Conservation (phyloP, 2,329 filamentous ascomycete genomes). For the Talaromyces albobiverticillius region DNA sequence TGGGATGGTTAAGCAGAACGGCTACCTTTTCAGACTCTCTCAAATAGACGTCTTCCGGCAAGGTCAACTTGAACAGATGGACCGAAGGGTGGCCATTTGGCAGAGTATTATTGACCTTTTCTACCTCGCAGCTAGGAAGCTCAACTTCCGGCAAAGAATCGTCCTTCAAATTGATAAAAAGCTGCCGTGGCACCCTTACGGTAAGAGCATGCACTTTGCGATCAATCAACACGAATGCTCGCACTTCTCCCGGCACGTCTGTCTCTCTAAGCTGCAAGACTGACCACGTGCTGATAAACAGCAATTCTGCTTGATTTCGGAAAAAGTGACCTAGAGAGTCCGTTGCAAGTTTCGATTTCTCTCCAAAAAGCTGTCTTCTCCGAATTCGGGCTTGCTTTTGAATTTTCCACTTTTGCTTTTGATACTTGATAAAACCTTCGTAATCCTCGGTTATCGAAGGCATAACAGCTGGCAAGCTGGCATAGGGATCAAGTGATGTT, state of each 20-base stretch:
- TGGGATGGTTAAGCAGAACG: slow-evolving; percentile 82
- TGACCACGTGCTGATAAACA: slow-evolving; percentile 94
- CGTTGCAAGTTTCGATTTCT: slow-evolving; percentile 62
- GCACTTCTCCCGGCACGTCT: slow-evolving; percentile 80
- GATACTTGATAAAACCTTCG: slow-evolving; percentile 80
- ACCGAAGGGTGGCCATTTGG: slow-evolving; percentile 93
- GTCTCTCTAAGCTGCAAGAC: slow-evolving; percentile 82
- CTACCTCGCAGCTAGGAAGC: slow-evolving; percentile 78
- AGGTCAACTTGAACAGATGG: slow-evolving; percentile 89
- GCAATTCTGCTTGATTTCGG: slow-evolving; percentile 84
- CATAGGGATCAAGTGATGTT: slow-evolving; percentile 72
- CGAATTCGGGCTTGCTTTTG: slow-evolving; percentile 86
- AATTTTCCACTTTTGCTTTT: slow-evolving; percentile 98
- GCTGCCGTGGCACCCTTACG: slow-evolving; percentile 79
- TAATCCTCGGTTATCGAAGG: slow-evolving; percentile 85
- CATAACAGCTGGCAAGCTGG: slow-evolving; percentile 77
- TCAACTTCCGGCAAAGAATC: slow-evolving; percentile 85
- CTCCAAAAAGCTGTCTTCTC: slow-evolving; percentile 87
- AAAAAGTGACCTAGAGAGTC: slow-evolving; percentile 70
- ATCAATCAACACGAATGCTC: slow-evolving; percentile 88
- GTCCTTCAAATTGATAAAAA: slow-evolving; percentile 89
- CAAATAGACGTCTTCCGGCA: slow-evolving; percentile 84
- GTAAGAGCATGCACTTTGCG: slow-evolving; percentile 85
- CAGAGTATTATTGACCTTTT: slow-evolving; percentile 89
- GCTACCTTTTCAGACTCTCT: slow-evolving; percentile 79